Evolutionary conservation across 2,329 filamentous ascomycete genomes (phyloP).

Genomic region (Nigrospora oryzae): DNA sequence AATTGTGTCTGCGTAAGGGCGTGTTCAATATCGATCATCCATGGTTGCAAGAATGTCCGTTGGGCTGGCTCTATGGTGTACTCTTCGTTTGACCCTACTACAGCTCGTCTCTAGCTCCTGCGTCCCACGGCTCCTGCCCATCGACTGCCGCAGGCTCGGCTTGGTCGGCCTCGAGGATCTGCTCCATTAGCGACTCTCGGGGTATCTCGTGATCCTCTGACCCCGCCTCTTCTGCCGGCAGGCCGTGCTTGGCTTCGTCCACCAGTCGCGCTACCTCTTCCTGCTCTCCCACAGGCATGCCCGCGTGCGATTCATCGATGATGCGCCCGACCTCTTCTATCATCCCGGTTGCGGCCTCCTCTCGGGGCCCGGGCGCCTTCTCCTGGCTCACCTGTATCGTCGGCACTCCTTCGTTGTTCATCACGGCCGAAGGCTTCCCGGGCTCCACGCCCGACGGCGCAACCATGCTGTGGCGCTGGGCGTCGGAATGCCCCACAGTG

Average conservation of each 20-base stretch:
- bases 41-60: too few relatives aligned
- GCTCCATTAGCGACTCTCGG: neutral
- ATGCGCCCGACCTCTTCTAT: slow-evolving; percentile 47
- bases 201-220: neutral
- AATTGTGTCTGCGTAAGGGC: too few relatives aligned
- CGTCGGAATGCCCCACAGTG: slow-evolving; percentile 32
- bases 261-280: neutral
- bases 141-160: too few relatives aligned
- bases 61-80: too few relatives aligned
- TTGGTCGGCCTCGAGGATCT: neutral
- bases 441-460: slow-evolving; percentile 12
- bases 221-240: neutral
- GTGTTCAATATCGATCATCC: too few relatives aligned
- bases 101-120: too few relatives aligned
- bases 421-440: slow-evolving; percentile 10
- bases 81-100: too few relatives aligned
- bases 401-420: slow-evolving; percentile 33
- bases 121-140: too few relatives aligned
- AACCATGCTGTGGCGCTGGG: slow-evolving; percentile 15
- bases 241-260: slow-evolving; percentile 2
- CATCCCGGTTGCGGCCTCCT: slow-evolving; percentile 24
- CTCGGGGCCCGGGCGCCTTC: slow-evolving; percentile 10
- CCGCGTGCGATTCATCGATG: slow-evolving; percentile 27
- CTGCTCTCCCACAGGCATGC: neutral
- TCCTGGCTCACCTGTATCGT: slow-evolving; percentile 39